Conservation (phyloP, 306 rosid species). For the Cajanus cajan region DNA sequence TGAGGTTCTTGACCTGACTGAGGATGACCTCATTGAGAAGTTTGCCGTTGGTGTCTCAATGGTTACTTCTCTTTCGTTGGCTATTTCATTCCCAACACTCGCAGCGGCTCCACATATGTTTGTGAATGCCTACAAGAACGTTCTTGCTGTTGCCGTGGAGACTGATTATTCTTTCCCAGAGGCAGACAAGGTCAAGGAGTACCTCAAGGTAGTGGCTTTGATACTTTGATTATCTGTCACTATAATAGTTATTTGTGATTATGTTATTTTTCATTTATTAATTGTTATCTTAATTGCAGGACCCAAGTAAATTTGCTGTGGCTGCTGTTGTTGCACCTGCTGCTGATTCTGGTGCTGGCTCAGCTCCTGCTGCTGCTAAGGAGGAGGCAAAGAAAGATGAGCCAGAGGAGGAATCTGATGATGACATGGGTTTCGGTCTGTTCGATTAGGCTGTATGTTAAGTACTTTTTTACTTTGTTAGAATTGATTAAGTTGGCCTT, state of each 20-base stretch:
- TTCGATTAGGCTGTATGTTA: conserved; percentile 26
- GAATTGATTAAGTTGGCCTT: not conserved
- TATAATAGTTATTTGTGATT: too few relatives aligned
- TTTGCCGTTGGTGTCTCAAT: conserved; percentile 73
- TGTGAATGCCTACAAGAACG: conserved; percentile 73
- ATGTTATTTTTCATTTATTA: not conserved
- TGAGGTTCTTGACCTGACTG: conserved; percentile 83
- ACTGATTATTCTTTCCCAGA: conserved; percentile 66
- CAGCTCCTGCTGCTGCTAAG: conserved; percentile 48
- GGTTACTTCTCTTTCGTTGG: conserved; percentile 76
- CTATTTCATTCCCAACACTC: conserved; percentile 73
- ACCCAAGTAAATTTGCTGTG: conserved; percentile 58
- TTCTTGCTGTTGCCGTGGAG: conserved; percentile 63
- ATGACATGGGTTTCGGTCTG: conserved; percentile 38
- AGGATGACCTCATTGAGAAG: conserved; percentile 72
- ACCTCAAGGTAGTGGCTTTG: conserved; percentile 47
- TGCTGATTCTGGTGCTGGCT: conserved; percentile 25
- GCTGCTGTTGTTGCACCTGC: conserved; percentile 36
- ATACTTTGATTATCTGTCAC: not conserved
- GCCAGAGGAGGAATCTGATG: conserved; percentile 56
- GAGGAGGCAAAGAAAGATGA: conserved; percentile 71
- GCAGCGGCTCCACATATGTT: conserved; percentile 94
- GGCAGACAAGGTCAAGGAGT: conserved; percentile 85
- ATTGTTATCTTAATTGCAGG: conserved; percentile 32
- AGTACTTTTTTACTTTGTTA: not conserved